Evolutionary conservation across 306 rosid species (phyloP).

Genomic region (Senna siamea): DNA sequence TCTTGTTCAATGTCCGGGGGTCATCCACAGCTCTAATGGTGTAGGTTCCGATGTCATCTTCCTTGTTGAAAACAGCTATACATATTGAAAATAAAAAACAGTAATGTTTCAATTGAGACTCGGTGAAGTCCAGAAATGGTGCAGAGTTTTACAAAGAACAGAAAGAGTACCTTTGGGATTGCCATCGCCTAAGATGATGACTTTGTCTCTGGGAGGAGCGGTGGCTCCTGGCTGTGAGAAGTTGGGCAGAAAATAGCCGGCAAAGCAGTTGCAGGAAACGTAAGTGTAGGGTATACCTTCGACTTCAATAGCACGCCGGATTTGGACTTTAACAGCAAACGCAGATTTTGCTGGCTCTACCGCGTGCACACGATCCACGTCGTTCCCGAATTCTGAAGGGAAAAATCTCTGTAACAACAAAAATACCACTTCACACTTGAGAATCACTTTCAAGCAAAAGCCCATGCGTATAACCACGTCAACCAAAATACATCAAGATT

Average conservation of each 20-base stretch:
- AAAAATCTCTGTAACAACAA: constrained; percentile 67
- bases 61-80: constrained; percentile 75
- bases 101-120: too few species aligned
- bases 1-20: constrained; percentile 80
- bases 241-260: constrained; percentile 76
- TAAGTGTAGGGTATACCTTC: constrained; percentile 80
- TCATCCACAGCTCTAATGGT: constrained; percentile 90
- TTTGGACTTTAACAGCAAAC: constrained; percentile 55
- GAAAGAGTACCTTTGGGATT: constrained; percentile 58
- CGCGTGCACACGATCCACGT: constrained; percentile 76
- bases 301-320: constrained; percentile 68
- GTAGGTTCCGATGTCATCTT: constrained; percentile 80
- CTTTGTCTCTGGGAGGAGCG: constrained; percentile 79
- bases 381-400: constrained; percentile 89
- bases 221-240: constrained; percentile 68
- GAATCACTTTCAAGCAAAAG: too few species aligned
- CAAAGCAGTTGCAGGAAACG: constrained; percentile 66
- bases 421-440: too few species aligned
- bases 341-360: constrained; percentile 93
- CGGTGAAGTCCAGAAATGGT: too few species aligned
- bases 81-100: too few species aligned
- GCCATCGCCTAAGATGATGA: constrained; percentile 75
- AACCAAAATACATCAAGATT: too few species aligned
- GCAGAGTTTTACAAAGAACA: too few species aligned
- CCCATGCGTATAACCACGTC: too few species aligned